Conservation (phyloP, 768 basidiomycete species). For the Trametes gibbosa region DNA sequence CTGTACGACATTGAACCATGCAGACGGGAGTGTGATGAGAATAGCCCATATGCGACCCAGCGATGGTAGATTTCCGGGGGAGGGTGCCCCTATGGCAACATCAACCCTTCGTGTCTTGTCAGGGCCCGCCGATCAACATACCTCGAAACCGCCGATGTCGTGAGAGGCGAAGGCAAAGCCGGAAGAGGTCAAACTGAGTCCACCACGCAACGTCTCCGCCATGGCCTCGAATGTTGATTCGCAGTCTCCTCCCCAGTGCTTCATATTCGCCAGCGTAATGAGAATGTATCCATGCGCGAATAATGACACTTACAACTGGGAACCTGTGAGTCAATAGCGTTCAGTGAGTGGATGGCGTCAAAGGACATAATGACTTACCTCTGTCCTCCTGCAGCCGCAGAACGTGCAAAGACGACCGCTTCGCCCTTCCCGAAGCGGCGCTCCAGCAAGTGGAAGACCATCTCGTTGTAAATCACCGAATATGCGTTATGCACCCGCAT, state of each 20-base stretch:
- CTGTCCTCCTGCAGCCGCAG: slow-evolving; percentile 70
- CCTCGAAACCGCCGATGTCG: slow-evolving; percentile 79
- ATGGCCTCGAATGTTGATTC: slow-evolving; percentile 77
- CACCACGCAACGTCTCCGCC: slow-evolving; percentile 70
- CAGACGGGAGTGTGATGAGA: slow-evolving; percentile 72
- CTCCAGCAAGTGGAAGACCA: slow-evolving; percentile 62
- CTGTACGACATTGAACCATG: slow-evolving; percentile 75
- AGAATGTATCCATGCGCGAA: neutral
- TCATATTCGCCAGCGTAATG: slow-evolving; percentile 15
- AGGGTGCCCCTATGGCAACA: slow-evolving; percentile 51
- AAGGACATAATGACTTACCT: slow-evolving; percentile 32
- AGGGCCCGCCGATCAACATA: slow-evolving; percentile 20
- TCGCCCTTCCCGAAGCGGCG: slow-evolving; percentile 59
- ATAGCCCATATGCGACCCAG: slow-evolving; percentile 75
- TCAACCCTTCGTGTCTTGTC: neutral
- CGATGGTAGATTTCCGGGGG: slow-evolving; percentile 69
- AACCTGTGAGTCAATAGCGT: slow-evolving; percentile 20
- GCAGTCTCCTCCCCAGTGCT: slow-evolving; percentile 75
- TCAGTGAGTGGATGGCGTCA: neutral
- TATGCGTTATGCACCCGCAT: slow-evolving; percentile 73
- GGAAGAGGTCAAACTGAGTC: slow-evolving; percentile 60
- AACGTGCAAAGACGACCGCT: slow-evolving; percentile 68
- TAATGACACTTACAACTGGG: slow-evolving; percentile 30
- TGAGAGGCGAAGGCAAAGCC: slow-evolving; percentile 74
- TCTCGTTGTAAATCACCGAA: slow-evolving; percentile 64